A percentile compares a stretch with the other conserved stretches of the same genome.
These are phyloP conservation scores for Bocquillonia castaneifolia DNA, from an alignment of 441 rosid genomes.

Conservation along the genomic window DNA sequence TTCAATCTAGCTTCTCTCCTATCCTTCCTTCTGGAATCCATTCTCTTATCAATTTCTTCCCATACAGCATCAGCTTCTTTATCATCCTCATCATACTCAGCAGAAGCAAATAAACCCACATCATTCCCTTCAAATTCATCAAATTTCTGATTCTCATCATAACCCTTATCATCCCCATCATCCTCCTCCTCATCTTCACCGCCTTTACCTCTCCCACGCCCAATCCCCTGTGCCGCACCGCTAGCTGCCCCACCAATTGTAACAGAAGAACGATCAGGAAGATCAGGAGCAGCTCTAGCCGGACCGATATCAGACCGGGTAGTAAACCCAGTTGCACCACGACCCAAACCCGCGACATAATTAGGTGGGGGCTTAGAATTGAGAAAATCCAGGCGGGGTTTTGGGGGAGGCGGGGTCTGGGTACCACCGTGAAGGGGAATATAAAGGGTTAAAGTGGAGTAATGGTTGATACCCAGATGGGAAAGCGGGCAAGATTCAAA, in stretches of 20 bases:
- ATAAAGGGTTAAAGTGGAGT: conserved; percentile 58
- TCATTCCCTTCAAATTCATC: conserved; percentile 96
- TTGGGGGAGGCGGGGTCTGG: conserved; percentile 34
- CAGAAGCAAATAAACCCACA: conserved; percentile 83
- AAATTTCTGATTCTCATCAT: conserved; percentile 91
- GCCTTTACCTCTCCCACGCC: conserved; percentile 67
- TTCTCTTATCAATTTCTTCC: conserved; percentile 79
- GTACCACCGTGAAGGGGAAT: conserved; percentile 68
- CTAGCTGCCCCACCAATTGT: conserved; percentile 47
- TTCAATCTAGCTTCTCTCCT: conserved; percentile 80
- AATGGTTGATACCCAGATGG: conserved; percentile 40
- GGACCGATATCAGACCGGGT: conserved; percentile 94
- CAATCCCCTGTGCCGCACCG: conserved; percentile 31
- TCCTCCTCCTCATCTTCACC: conserved; percentile 82
- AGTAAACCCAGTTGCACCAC: conserved; percentile 94
- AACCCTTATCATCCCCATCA: conserved; percentile 80
- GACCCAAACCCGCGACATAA: conserved; percentile 90
- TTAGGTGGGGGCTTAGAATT: conserved; percentile 79
- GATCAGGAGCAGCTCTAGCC: conserved; percentile 88
- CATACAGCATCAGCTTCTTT: conserved; percentile 91
- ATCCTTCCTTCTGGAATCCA: conserved; percentile 89
- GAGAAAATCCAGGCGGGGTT: conserved; percentile 66
- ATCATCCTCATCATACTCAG: conserved; percentile 91
- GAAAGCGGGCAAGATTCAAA: conserved; percentile 39
- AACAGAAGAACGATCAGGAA: conserved; percentile 66